phyloP scores from a whole-genome alignment of 176 grass and related monocot genomes.

The Rhynchospora tenuis region DNA sequence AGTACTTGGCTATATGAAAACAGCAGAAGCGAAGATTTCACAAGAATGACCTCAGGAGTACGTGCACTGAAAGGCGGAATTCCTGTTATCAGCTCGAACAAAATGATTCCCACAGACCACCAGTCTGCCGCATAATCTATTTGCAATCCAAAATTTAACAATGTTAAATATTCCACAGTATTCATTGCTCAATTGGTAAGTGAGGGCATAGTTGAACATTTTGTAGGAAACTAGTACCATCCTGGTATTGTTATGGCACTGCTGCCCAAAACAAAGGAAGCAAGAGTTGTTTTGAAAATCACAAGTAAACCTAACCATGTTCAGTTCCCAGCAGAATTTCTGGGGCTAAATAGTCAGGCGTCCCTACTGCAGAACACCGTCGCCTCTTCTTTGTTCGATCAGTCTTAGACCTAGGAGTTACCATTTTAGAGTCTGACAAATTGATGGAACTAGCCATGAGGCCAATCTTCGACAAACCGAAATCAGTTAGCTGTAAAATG shows the following conservation, averaged over 20 bases:
- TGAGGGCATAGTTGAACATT: neutral
- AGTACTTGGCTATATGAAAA: neutral
- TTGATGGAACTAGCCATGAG: slow-evolving; percentile 34
- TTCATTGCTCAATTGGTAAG: neutral
- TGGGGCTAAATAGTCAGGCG: slow-evolving; percentile 43
- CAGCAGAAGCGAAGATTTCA: neutral
- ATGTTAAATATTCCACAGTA: neutral
- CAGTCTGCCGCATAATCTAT: slow-evolving; percentile 39
- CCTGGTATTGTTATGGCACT: neutral
- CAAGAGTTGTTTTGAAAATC: neutral
- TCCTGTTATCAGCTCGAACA: slow-evolving; percentile 39
- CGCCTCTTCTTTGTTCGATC: slow-evolving; percentile 8
- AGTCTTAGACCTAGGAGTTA: neutral
- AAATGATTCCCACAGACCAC: slow-evolving; percentile 44
- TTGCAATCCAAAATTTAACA: neutral
- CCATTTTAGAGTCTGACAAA: slow-evolving; percentile 9
- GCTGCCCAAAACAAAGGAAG: neutral
- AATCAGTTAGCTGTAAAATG: slow-evolving; percentile 38
- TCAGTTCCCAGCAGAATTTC: slow-evolving; percentile 44
- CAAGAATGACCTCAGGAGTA: slow-evolving; percentile 27
- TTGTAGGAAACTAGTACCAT: neutral
- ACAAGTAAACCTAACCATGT: slow-evolving; percentile 21
- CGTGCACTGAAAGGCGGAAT: slow-evolving; percentile 38
- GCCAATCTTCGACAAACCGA: slow-evolving; percentile 41
- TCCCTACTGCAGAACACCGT: slow-evolving; percentile 29